These are phyloP conservation scores for Lactarius trivialis DNA, from an alignment of 768 basidiomycete species.

Conservation along the genomic window DNA sequence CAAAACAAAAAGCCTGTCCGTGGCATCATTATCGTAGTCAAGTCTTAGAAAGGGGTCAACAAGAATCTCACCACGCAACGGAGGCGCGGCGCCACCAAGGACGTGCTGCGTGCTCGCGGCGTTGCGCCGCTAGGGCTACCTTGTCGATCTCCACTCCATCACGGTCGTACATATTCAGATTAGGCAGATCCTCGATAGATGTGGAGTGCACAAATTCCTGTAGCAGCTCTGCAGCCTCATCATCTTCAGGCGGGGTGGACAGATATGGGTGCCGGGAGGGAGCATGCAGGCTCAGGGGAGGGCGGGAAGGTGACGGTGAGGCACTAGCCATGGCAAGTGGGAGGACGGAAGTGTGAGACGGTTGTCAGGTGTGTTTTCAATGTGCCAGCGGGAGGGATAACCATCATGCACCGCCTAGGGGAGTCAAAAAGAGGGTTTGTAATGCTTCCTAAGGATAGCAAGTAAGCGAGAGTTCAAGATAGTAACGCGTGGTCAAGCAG, in stretches of 20 bases:
- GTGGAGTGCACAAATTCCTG: constrained; percentile 39
- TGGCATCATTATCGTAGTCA: not conserved
- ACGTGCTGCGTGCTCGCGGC: constrained; percentile 25
- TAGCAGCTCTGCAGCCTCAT: constrained; percentile 42
- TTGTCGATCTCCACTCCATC: constrained; percentile 19
- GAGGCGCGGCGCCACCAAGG: constrained; percentile 79
- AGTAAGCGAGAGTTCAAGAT: too few species aligned
- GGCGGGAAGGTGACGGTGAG: constrained; percentile 9
- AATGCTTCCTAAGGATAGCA: too few species aligned
- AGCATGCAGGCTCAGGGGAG: constrained; percentile 7
- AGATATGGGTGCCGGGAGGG: constrained; percentile 26
- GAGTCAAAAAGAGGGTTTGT: too few species aligned
- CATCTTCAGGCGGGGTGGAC: constrained; percentile 39
- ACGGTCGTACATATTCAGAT: constrained; percentile 19
- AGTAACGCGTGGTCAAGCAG: too few species aligned
- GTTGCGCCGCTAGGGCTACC: constrained; percentile 24
- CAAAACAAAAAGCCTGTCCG: constrained; percentile 48
- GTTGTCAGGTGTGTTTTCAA: not conserved
- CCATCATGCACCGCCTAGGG: too few species aligned
- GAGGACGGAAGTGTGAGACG: not conserved
- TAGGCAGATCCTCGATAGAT: constrained; percentile 33
- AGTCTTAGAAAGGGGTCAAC: not conserved
- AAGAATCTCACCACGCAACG: constrained; percentile 53
- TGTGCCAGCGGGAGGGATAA: too few species aligned
- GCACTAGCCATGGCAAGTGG: not conserved